phyloP scores from a whole-genome alignment of 208 protist genomes.

The Acanthamoeba royreba region DNA sequence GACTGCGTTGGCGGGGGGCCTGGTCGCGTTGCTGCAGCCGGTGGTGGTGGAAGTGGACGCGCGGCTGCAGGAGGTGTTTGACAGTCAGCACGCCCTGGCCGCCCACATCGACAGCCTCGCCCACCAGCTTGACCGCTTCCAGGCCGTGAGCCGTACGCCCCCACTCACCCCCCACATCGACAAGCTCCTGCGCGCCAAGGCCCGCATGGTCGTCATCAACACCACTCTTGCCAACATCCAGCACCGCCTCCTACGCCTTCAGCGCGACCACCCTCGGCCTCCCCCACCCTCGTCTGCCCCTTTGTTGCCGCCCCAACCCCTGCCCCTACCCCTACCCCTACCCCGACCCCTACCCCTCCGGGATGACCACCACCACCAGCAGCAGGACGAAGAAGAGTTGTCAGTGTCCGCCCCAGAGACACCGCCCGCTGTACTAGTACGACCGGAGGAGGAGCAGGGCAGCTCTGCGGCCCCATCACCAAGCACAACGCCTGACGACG shows the following conservation, averaged over 20 bases:
- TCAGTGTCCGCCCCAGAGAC: too few species aligned
- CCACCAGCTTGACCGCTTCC: background rate
- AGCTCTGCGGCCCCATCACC: too few species aligned
- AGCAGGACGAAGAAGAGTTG: too few species aligned
- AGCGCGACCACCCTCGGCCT: background rate
- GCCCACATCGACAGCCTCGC: background rate
- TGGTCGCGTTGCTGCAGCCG: background rate
- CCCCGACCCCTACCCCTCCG: background rate
- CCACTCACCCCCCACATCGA: background rate
- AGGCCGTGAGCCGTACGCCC: background rate
- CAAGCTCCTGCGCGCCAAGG: slow-evolving; percentile 11
- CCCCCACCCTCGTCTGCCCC: background rate
- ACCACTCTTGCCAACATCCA: slow-evolving; percentile 10
- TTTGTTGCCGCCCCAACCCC: background rate
- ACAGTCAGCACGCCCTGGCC: background rate
- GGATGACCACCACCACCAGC: background rate
- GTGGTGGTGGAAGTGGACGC: background rate
- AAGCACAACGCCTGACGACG: too few species aligned
- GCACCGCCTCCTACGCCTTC: background rate
- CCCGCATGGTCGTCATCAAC: slow-evolving; percentile 13
- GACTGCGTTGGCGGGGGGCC: background rate
- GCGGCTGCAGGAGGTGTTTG: background rate
- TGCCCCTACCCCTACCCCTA: background rate
- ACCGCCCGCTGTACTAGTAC: too few species aligned
- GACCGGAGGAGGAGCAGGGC: too few species aligned